Evolutionary conservation across 257 asterid species (phyloP).

Genomic region (Solanum corneliomulleri): DNA sequence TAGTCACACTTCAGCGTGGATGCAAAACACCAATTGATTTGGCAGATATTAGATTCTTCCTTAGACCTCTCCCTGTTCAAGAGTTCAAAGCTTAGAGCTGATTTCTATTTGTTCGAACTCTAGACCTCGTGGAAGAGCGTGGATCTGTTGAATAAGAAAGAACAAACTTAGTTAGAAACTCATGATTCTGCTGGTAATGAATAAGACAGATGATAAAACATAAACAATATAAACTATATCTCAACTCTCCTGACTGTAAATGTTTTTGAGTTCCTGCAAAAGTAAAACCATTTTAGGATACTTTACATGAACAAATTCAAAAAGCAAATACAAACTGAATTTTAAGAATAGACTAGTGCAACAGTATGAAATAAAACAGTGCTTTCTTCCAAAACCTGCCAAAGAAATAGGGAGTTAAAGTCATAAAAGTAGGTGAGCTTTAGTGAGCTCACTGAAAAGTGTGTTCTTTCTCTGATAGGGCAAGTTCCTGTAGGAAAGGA

Average conservation of each 20-base stretch:
- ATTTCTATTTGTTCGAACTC: not conserved
- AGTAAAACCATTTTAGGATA: slow-evolving; percentile 24
- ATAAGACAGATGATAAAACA: slow-evolving; percentile 1
- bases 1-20: not conserved
- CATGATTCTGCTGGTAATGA: not conserved
- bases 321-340: not conserved
- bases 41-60: not conserved
- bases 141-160: not conserved
- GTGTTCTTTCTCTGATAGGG: slow-evolving; percentile 6
- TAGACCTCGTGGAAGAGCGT: not conserved
- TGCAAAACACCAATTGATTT: not conserved
- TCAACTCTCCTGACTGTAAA: slow-evolving; percentile 33
- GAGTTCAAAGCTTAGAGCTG: not conserved
- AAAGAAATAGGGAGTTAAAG: slow-evolving; percentile 2
- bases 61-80: not conserved
- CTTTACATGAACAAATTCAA: not conserved
- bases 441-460: slow-evolving; percentile 8
- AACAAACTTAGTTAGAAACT: slow-evolving; percentile 3
- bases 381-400: slow-evolving; percentile 32
- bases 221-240: slow-evolving; percentile 18
- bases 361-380: not conserved
- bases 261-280: slow-evolving; percentile 61
- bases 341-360: not conserved
- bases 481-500: not conserved
- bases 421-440: slow-evolving; percentile 5